A percentile compares a stretch with the other conserved stretches of the same genome.
These are phyloP conservation scores for Rhinocladiella similis DNA, from an alignment of 2,329 filamentous ascomycete genomes.

Conservation along the genomic window DNA sequence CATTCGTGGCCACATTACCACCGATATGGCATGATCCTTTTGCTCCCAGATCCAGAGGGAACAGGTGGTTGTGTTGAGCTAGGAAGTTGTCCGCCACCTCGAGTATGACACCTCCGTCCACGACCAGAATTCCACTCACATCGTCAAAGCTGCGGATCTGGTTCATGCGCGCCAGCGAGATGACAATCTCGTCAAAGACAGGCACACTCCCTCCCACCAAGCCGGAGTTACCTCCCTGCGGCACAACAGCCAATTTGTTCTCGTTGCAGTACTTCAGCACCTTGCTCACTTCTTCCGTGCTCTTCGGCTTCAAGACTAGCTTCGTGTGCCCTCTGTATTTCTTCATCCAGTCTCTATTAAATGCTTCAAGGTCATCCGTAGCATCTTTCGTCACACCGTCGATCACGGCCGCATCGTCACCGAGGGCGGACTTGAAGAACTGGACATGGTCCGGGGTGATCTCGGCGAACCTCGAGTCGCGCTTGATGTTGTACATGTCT, in stretches of 20 bases:
- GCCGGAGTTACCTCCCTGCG: constrained; percentile 95
- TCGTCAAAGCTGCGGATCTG: constrained; percentile 88
- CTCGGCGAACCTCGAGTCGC: constrained; percentile 69
- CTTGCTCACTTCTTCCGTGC: constrained; percentile 84
- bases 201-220: constrained; percentile 94
- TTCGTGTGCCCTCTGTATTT: constrained; percentile 92
- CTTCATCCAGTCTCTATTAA: constrained; percentile 98
- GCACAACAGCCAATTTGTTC: constrained; percentile 86
- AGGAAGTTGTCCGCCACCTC: constrained; percentile 86
- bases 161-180: constrained; percentile 90
- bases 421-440: constrained; percentile 79
- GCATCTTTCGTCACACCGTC: constrained; percentile 77
- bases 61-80: constrained; percentile 80
- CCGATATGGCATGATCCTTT: constrained; percentile 97
- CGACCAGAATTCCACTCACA: constrained; percentile 84
- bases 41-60: constrained; percentile 93
- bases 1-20: constrained; percentile 94
- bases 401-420: constrained; percentile 74
- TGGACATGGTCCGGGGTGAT: constrained; percentile 78
- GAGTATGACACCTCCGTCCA: constrained; percentile 86
- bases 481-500: constrained; percentile 74
- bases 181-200: constrained; percentile 96
- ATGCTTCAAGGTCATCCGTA: constrained; percentile 79
- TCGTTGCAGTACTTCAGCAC: constrained; percentile 95
- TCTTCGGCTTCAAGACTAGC: constrained; percentile 81